Evolutionary conservation across 148 eudicot genomes (phyloP), one percentile per base, ranked within the genome.

Genomic region (Rhododendron mucronatum): DNA sequence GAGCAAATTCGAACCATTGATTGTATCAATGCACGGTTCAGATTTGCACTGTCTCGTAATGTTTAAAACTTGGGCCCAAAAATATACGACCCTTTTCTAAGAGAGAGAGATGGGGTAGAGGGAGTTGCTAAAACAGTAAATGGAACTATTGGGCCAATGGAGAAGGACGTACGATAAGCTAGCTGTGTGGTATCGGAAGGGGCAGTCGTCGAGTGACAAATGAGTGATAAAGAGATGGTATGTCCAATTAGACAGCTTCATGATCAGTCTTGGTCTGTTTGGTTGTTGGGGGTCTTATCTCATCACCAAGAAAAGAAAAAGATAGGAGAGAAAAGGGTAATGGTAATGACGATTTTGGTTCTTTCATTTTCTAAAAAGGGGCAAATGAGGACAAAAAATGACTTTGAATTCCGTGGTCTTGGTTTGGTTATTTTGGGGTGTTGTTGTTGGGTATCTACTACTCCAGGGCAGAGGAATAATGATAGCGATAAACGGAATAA

Each of bases 371-470:
- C 47, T 26, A 0, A 8, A 8, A 84, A 30, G 63, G 51, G 18
- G 48, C 80, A 73, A 82, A 73, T 44, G 78, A 15, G 76, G 85
- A 73, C 87, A 74, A 86, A 55, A 81, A 48, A 73, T 2, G 41
- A 81, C 71, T 81, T 85, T 14, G 74, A 45, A 78, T 61, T 78
- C 28, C 44, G 45, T 63, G 83, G 55, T 47, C 14, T 26, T 30
- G 39, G 61, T 45, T 41, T 61, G 26, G 74, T 41, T 7, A 8
- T 44, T 59, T 26, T 47, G 6, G 69, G 48, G 57, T 35, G 11
- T 59, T 39, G 30, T 47, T 55, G 30, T 55, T 15, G 55, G 26
- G 26, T n/a, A 2, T 82, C 30, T 59, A n/a, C n/a, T 3, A 59
- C 8, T 59, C 10, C 9, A 59, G 65, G 81, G 86, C 73, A 44